Evolutionary conservation across 2,329 filamentous ascomycete species (phyloP), one percentile per base, ranked within the genome.

Genomic region (Cladosporium austrohemisphaericum): DNA sequence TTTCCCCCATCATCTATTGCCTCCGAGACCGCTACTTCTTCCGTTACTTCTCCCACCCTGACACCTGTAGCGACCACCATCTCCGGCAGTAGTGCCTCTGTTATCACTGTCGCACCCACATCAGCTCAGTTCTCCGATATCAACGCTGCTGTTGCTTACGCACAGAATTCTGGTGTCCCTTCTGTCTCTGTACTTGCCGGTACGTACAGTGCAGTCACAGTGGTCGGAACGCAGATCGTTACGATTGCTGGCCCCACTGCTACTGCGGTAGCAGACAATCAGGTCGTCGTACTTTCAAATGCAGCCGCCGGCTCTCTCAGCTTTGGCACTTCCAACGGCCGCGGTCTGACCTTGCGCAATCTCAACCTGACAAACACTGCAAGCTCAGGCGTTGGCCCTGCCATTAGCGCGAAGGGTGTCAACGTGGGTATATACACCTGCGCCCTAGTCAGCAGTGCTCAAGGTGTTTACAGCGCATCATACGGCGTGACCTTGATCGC

Each of bases 101-200:
- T 63, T 7, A 65, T 76, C 25, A 73, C 71, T 1, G 73, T 76
- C 41, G 71, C 72, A 13, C 51, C 65, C 1, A 71, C 74, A 54
- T 68, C 64, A 18, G 72, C 68, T 16, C 69, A 74, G 40, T 76
- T 70, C 47, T 72, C 71, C 16, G 70, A 65, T 8, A 73, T 76
- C 55, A 67, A 66, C 41, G 64, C 70, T 18, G 73, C 72, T 19
- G 66, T 76, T 16, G 60, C 65, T 2, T 71, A 70, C 28, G 74
- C 74, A 1, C 67, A 73, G 54, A 64, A 57, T 41, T 67, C 66
- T 41, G 65, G 60, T 1, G 62, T 71, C 19, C 65, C 73, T 2
- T 74, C 73, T 0, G 70, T 76, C 1, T 66, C 69, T 9, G 64
- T 76, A 13, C 63, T 69, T 4, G 66, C 71, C 1, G 74, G 73